Evolutionary conservation across 495 filamentous ascomycete genomes (phyloP).

Genomic region (Apodospora peruviana): DNA sequence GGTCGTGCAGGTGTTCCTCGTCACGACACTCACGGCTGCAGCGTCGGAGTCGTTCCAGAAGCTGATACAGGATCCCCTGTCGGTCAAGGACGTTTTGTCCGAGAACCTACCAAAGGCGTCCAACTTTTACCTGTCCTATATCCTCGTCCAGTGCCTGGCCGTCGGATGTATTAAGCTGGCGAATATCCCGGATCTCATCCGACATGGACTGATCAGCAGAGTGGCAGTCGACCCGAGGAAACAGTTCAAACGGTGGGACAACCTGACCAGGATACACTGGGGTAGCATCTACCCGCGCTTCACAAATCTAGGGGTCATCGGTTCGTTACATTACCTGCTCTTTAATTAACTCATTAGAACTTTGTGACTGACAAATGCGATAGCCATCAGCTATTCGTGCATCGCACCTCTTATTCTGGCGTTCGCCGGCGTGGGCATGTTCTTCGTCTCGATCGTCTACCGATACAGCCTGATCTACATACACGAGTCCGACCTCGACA

Average conservation of each 20-base stretch:
- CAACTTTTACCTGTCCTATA: conserved; percentile 88
- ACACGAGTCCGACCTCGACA: conserved; percentile 70
- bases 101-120: conserved; percentile 70
- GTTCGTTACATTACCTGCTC: conserved; percentile 14
- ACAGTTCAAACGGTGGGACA: conserved; percentile 63
- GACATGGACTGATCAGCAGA: conserved; percentile 61
- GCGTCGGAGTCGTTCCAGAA: conserved; percentile 56
- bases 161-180: conserved; percentile 60
- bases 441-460: conserved; percentile 76
- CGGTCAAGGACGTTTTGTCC: conserved; percentile 58
- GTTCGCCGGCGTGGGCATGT: conserved; percentile 72
- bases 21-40: conserved; percentile 70
- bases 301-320: conserved; percentile 72
- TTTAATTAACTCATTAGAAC: too few relatives aligned
- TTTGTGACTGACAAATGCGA: too few relatives aligned
- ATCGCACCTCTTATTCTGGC: conserved; percentile 86
- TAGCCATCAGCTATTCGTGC: conserved; percentile 76
- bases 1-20: conserved; percentile 84
- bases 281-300: conserved; percentile 63
- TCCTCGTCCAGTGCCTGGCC: conserved; percentile 76
- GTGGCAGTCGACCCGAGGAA: conserved; percentile 69
- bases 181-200: conserved; percentile 43
- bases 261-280: conserved; percentile 61
- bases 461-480: conserved; percentile 85
- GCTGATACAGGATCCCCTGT: conserved; percentile 58